Evolutionary conservation across 352 stramenopile genomes (phyloP).

Genomic region (Globisporangium emineosum): DNA sequence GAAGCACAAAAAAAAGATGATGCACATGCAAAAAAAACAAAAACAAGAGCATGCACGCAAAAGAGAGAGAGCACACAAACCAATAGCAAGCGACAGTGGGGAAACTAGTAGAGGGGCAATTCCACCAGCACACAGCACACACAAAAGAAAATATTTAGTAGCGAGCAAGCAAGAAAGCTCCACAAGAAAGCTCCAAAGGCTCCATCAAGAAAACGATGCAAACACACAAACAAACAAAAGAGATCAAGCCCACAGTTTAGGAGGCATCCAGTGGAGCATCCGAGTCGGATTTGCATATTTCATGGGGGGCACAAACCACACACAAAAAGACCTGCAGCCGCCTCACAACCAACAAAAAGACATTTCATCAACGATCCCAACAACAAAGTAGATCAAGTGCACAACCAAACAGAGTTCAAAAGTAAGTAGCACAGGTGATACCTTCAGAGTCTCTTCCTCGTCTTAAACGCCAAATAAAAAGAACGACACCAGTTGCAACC

Average conservation of each 20-base stretch:
- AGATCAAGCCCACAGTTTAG: background rate
- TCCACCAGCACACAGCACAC: too few species aligned
- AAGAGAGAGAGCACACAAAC: slow-evolving; percentile 3
- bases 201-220: background rate
- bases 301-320: background rate
- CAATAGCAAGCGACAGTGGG: slow-evolving; percentile 1
- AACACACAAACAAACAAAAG: background rate
- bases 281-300: background rate
- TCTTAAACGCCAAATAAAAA: slow-evolving; percentile 43
- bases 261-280: background rate
- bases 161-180: background rate
- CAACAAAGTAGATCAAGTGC: background rate
- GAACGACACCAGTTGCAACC: slow-evolving; percentile 58
- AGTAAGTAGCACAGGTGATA: background rate
- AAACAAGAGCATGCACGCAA: slow-evolving; percentile 13
- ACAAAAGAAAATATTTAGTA: slow-evolving; percentile 31
- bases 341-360: background rate
- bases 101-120: background rate
- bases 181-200: background rate
- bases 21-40: slow-evolving; percentile 12
- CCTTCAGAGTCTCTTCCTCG: slow-evolving; percentile 1
- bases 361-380: background rate
- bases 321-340: background rate
- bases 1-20: slow-evolving; percentile 19
- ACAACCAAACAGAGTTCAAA: slow-evolving; percentile 1